phyloP scores from a whole-genome alignment of 495 filamentous ascomycete genomes.

The Hypoxylon trugodes region DNA sequence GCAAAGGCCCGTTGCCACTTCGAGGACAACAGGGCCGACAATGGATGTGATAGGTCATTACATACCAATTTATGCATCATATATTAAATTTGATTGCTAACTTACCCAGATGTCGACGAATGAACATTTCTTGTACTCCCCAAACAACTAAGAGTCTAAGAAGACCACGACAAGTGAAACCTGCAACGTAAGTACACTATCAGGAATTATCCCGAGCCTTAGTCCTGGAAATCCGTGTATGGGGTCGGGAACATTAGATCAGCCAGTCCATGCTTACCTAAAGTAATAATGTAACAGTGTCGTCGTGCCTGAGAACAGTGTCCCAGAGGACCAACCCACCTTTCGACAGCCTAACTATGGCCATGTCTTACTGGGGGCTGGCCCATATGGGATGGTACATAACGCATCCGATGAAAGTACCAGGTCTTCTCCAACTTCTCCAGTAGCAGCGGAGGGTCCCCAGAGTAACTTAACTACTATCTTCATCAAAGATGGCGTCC shows the following conservation, averaged over 20 bases:
- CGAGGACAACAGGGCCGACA: slow-evolving; percentile 34
- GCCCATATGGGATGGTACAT: slow-evolving; percentile 11
- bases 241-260: not conserved
- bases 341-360: slow-evolving; percentile 14
- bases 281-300: slow-evolving; percentile 3
- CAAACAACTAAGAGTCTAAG: slow-evolving; percentile 45
- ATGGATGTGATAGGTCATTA: slow-evolving; percentile 43
- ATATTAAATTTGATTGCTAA: not conserved
- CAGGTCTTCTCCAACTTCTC: slow-evolving; percentile 9
- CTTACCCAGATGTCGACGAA: slow-evolving; percentile 39
- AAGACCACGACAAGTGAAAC: slow-evolving; percentile 44
- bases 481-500: not conserved
- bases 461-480: not conserved
- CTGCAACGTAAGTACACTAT: slow-evolving; percentile 18
- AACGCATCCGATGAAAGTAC: slow-evolving; percentile 1
- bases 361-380: slow-evolving; percentile 11
- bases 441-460: not conserved
- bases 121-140: slow-evolving; percentile 38
- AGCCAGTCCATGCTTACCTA: slow-evolving; percentile 1
- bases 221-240: not conserved
- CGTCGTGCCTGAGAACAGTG: not conserved
- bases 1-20: slow-evolving; percentile 48
- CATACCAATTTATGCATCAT: not conserved
- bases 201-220: not conserved
- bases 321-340: not conserved